Conservation (phyloP, 169 alveolate species). For the Amoebophrya sp. region DNA sequence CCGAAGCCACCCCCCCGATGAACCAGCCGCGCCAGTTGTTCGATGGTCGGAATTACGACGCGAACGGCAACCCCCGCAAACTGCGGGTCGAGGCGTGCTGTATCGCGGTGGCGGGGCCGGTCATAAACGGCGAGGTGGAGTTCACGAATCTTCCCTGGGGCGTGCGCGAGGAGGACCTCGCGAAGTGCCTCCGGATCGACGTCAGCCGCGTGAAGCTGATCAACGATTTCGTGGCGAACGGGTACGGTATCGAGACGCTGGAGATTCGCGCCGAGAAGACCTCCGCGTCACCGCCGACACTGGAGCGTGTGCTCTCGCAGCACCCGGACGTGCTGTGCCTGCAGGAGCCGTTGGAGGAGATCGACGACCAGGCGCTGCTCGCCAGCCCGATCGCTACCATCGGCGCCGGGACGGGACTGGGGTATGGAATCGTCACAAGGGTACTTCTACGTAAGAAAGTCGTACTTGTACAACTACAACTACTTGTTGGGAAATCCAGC, state of each 20-base stretch:
- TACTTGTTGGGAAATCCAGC: no score
- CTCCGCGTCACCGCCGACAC: neutral
- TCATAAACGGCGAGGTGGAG: neutral
- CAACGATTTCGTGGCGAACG: neutral
- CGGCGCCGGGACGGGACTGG: neutral
- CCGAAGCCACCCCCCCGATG: no score
- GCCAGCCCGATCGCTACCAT: neutral
- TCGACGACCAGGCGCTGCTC: neutral
- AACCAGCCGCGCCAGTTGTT: no score
- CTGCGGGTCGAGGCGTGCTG: neutral
- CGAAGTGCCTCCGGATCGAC: neutral
- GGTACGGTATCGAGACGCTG: neutral
- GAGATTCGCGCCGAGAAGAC: neutral
- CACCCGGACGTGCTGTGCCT: neutral
- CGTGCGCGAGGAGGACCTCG: neutral
- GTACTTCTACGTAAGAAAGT: no score
- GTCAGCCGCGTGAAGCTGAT: neutral
- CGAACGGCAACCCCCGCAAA: no score
- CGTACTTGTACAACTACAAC: no score
- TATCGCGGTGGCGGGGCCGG: neutral
- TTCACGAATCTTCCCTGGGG: neutral
- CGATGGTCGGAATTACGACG: no score
- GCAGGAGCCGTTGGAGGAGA: neutral
- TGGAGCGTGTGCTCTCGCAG: neutral
- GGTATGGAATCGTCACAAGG: neutral